Percentiles rank a stretch among this genome's conserved stretches.
Evolutionary conservation across 1,284 basidiomycete genomes (phyloP).

Genomic region (Agaricales sp.): DNA sequence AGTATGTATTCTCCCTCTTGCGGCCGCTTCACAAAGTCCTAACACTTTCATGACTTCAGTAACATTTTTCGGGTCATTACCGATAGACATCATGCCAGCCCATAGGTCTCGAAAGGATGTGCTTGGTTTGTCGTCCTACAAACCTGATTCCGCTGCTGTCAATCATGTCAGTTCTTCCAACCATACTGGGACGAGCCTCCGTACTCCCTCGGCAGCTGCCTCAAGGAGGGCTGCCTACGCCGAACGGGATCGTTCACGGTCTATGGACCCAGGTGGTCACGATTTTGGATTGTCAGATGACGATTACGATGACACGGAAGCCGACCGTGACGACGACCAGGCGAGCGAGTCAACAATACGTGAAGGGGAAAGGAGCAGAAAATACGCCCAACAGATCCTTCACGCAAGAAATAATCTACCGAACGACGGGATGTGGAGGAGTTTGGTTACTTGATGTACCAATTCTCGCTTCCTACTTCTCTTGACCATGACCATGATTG

Average conservation of each 20-base stretch:
- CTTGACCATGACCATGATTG: too few relatives aligned
- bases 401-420: conserved; percentile 50
- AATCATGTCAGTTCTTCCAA: conserved; percentile 13
- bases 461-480: too few relatives aligned
- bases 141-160: conserved; percentile 23
- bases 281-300: conserved; percentile 42
- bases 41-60: conserved; percentile 9
- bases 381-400: conserved; percentile 54
- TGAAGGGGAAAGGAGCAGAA: conserved; percentile 37
- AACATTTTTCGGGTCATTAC: conserved; percentile 43
- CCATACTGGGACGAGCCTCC: conserved; percentile 10
- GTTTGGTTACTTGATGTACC: conserved; percentile 43
- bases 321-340: conserved; percentile 24
- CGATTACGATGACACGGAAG: conserved; percentile 31
- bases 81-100: conserved; percentile 43
- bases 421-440: conserved; percentile 68
- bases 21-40: too few relatives aligned
- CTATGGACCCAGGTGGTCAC: conserved; percentile 56
- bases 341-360: conserved; percentile 12
- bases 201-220: conserved; percentile 4
- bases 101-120: conserved; percentile 21
- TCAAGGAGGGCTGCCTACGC: conserved; percentile 54
- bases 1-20: background rate
- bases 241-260: conserved; percentile 51
- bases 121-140: conserved; percentile 43